These are phyloP conservation scores for Boletus huronensis DNA, from an alignment of 768 basidiomycete species.

Conservation along the genomic window DNA sequence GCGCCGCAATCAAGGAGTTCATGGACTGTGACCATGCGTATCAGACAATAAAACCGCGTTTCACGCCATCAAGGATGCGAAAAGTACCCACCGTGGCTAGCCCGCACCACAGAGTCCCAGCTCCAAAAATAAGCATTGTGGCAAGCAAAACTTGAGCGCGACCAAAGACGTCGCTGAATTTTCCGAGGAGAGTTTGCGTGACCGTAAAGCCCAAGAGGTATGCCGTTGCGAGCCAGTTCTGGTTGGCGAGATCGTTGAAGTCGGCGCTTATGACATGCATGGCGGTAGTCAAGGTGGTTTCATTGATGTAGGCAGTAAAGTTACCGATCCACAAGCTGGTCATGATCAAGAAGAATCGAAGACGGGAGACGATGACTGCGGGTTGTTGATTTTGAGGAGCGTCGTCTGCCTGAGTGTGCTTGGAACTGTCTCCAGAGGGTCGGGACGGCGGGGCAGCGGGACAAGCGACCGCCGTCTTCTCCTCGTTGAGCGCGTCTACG, in stretches of 20 bases:
- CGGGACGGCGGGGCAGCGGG: background rate
- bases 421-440: background rate
- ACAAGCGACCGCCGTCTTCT: conserved; percentile 16
- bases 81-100: conserved; percentile 26
- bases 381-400: conserved; percentile 17
- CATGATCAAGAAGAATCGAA: conserved; percentile 35
- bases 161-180: conserved; percentile 35
- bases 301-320: conserved; percentile 36
- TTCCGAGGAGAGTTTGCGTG: conserved; percentile 34
- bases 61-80: background rate
- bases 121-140: conserved; percentile 35
- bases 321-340: conserved; percentile 33
- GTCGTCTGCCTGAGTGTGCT: background rate
- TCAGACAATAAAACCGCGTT: conserved; percentile 4
- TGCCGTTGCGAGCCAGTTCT: conserved; percentile 35
- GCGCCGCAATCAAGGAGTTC: conserved; percentile 33
- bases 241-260: conserved; percentile 29
- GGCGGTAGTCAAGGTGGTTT: conserved; percentile 34
- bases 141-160: conserved; percentile 33
- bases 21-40: conserved; percentile 26
- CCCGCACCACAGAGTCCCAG: conserved; percentile 34
- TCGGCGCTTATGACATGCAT: conserved; percentile 35
- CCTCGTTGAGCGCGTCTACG: conserved; percentile 23
- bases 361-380: conserved; percentile 26
- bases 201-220: conserved; percentile 37